phyloP scores from a whole-genome alignment of 495 filamentous ascomycete genomes.

The Podospora anserina region DNA sequence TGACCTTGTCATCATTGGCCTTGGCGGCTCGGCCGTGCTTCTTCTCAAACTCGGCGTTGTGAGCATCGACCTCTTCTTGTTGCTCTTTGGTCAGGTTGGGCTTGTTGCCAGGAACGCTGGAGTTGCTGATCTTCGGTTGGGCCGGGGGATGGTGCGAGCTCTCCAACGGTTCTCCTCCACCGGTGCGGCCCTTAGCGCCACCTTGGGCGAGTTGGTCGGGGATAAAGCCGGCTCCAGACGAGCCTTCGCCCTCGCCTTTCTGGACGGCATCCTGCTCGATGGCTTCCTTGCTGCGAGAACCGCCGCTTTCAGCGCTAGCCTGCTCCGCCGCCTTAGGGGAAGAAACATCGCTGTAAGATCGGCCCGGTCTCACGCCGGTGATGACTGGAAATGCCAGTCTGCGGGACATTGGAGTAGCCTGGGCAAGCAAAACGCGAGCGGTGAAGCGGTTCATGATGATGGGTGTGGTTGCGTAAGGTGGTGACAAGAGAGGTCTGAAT shows the following conservation, averaged over 20 bases:
- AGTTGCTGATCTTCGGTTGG: slow-evolving; percentile 47
- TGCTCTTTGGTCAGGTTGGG: slow-evolving; percentile 43
- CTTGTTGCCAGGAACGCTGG: slow-evolving; percentile 33
- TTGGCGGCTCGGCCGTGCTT: slow-evolving; percentile 42
- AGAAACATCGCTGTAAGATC: neutral
- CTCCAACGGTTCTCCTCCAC: slow-evolving; percentile 41
- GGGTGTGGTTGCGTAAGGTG: neutral
- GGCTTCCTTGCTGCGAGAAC: slow-evolving; percentile 46
- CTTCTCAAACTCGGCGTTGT: slow-evolving; percentile 51
- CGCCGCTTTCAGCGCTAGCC: slow-evolving; percentile 43
- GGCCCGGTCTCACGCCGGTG: neutral
- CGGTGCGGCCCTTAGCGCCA: slow-evolving; percentile 35
- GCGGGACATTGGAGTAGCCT: neutral
- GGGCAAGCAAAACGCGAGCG: slow-evolving; percentile 3
- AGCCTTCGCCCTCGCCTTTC: slow-evolving; percentile 27
- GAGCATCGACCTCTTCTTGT: slow-evolving; percentile 49
- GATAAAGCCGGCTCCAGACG: slow-evolving; percentile 12
- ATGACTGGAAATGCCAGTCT: neutral
- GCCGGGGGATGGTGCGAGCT: slow-evolving; percentile 39
- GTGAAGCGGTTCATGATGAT: slow-evolving; percentile 18
- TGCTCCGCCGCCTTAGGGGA: slow-evolving; percentile 37
- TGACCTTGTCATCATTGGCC: slow-evolving; percentile 46
- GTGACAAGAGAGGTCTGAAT: neutral
- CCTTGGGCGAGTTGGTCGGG: slow-evolving; percentile 31
- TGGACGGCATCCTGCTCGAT: slow-evolving; percentile 26